Base-by-base conservation (phyloP, 768 basidiomycete species). In the Baorangia bicolor region DNA sequence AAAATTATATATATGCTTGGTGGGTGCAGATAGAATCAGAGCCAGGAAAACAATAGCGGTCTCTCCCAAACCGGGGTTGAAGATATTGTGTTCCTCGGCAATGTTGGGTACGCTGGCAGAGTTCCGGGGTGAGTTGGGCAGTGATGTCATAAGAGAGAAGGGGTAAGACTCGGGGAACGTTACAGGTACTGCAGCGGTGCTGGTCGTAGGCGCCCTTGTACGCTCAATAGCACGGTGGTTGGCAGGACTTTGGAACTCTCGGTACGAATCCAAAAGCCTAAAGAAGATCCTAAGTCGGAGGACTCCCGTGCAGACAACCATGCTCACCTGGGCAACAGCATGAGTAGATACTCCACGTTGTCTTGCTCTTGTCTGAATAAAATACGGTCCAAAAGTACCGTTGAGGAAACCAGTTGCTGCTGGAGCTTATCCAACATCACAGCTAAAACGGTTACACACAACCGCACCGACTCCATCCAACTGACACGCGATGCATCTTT, bases 141-240 rank as follows among this genome's bases (percentile, higher is more conserved):
- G 71, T 31, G 84, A 78, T 0, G 88, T 78, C 25, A 92, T 64
- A 20, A 98, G 78, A 7, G 92, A 87, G 71, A 97, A 94, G 0
- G 96, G 96, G 69, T 98, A 94, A 0, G 94, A 88, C 60, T 94
- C 90, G 0, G 96, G 96, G 74, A 98, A 98, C 1, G 90, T 88
- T 41, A 91, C 85, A 0, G 94, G 94, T 2, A 81, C 68, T 2
- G 76, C 67, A 21, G 85, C 73, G 45, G 85, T 82, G 27, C 78
- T 73, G 3, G 87, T 85, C 2, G 82, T 78, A 18, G 78, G 77
- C 0, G 87, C 80, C 44, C 81, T 82, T 27, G 80, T 82, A 40
- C 82, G 84, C 64, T 89, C 87, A 42, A 98, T 81, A 2, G 86
- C 84, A 50, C 81, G 82, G 38, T 78, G 80, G 20, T 88, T 89